Evolutionary conservation across 2,329 filamentous ascomycete species (phyloP).

Genomic region (Ophiostoma fasciatum): DNA sequence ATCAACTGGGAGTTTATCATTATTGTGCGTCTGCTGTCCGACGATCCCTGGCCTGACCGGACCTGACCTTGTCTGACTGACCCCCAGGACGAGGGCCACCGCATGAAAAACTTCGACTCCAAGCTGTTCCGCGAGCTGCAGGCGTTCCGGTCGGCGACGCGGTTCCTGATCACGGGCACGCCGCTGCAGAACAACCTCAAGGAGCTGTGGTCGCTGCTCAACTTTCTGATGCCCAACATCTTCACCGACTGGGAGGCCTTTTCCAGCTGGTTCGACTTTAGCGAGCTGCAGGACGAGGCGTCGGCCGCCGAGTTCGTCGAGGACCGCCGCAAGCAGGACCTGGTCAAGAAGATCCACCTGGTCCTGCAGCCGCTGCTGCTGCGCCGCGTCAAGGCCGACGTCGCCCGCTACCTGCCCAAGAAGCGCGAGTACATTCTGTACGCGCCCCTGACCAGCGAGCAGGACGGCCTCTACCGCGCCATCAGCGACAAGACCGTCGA

Average conservation of each 20-base stretch:
- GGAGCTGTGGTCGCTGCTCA: slow-evolving; percentile 86
- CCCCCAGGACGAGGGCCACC: slow-evolving; percentile 74
- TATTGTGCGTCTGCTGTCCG: slow-evolving; percentile 41
- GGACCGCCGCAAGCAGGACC: slow-evolving; percentile 60
- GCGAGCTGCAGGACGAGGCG: slow-evolving; percentile 70
- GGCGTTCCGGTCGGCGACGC: slow-evolving; percentile 77
- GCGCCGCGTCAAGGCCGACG: slow-evolving; percentile 80
- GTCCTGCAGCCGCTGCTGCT: slow-evolving; percentile 86
- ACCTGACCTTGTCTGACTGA: no score
- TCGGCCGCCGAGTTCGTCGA: slow-evolving; percentile 65
- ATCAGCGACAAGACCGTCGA: slow-evolving; percentile 43
- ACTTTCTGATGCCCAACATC: slow-evolving; percentile 83
- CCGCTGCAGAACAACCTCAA: slow-evolving; percentile 91
- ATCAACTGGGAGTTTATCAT: slow-evolving; percentile 98
- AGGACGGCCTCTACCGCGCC: slow-evolving; percentile 73
- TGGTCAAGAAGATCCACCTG: slow-evolving; percentile 83
- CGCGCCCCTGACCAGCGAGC: slow-evolving; percentile 78
- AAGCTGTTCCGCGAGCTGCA: slow-evolving; percentile 79
- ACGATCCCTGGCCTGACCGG: no score
- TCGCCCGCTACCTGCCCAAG: slow-evolving; percentile 80
- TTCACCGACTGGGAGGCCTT: slow-evolving; percentile 91
- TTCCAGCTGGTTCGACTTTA: slow-evolving; percentile 95
- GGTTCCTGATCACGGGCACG: slow-evolving; percentile 86
- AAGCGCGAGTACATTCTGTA: slow-evolving; percentile 95
- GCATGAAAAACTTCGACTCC: slow-evolving; percentile 93